Evolutionary conservation across 306 rosid species (phyloP).

Genomic region (Prunus fruticosa): DNA sequence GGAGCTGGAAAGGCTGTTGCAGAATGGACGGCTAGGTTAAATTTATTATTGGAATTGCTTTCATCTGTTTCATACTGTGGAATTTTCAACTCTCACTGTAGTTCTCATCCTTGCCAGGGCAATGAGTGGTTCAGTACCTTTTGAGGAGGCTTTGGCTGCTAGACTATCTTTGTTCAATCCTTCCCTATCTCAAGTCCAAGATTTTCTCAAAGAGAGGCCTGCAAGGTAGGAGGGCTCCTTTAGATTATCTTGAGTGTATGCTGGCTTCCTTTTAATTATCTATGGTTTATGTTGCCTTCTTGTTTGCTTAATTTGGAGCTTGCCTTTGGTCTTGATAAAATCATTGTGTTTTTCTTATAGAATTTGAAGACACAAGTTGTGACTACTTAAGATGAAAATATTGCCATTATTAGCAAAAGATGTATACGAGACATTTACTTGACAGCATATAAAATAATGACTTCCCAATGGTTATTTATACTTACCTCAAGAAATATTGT

Average conservation of each 20-base stretch:
- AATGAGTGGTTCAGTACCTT: constrained; percentile 95
- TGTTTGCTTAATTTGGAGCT: neutral
- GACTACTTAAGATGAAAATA: neutral
- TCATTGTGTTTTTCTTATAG: neutral
- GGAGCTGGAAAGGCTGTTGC: constrained; percentile 98
- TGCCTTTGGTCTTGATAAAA: neutral
- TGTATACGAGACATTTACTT: neutral
- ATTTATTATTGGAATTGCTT: neutral
- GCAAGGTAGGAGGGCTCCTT: constrained; percentile 53
- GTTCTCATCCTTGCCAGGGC: constrained; percentile 53
- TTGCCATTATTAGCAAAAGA: neutral
- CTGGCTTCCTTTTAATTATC: neutral
- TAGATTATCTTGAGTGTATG: neutral
- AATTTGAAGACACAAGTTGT: neutral
- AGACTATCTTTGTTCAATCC: constrained; percentile 85
- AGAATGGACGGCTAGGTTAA: constrained; percentile 90
- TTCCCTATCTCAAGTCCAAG: constrained; percentile 70
- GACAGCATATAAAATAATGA: neutral
- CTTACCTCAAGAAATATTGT: neutral
- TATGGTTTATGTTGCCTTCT: neutral
- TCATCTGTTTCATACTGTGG: neutral
- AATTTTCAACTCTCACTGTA: constrained; percentile 24
- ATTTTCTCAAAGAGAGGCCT: constrained; percentile 72
- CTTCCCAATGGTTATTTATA: neutral
- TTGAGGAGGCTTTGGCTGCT: constrained; percentile 95